phyloP scores from a whole-genome alignment of 2,329 filamentous ascomycete species.

The Epichloe brachyelytri region DNA sequence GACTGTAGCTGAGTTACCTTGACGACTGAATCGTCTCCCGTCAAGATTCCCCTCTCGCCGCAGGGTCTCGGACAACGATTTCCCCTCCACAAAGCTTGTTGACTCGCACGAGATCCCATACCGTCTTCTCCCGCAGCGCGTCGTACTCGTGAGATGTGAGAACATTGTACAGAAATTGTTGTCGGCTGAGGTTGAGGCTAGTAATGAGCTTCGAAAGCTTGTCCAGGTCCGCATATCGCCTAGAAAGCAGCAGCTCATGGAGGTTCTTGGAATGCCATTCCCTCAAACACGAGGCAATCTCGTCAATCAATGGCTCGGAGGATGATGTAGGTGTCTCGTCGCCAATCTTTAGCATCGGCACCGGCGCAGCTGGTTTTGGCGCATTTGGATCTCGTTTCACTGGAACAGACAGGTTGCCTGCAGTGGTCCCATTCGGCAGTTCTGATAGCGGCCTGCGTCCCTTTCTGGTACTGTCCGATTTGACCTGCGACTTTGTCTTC shows the following conservation, averaged over 20 bases:
- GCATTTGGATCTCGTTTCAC: slow-evolving; percentile 50
- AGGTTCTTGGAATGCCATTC: slow-evolving; percentile 98
- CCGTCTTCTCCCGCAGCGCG: slow-evolving; percentile 71
- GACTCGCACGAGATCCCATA: slow-evolving; percentile 88
- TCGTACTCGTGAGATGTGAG: slow-evolving; percentile 75
- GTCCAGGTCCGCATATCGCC: slow-evolving; percentile 71
- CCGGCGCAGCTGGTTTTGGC: slow-evolving; percentile 75
- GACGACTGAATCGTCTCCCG: slow-evolving; percentile 84
- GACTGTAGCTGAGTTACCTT: slow-evolving; percentile 86
- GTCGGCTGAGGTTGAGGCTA: slow-evolving; percentile 70
- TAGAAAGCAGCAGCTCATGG: slow-evolving; percentile 74
- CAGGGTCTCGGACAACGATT: slow-evolving; percentile 86
- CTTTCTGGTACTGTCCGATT: slow-evolving; percentile 13
- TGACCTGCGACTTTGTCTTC: slow-evolving; percentile 22
- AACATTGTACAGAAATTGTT: slow-evolving; percentile 88
- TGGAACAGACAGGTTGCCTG: slow-evolving; percentile 32
- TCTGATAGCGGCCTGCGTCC: slow-evolving; percentile 21
- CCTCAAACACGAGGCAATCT: slow-evolving; percentile 89
- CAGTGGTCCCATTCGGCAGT: slow-evolving; percentile 26
- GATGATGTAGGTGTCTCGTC: slow-evolving; percentile 88
- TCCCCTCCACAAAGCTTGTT: slow-evolving; percentile 92
- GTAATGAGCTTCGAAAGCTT: slow-evolving; percentile 69
- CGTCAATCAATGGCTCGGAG: slow-evolving; percentile 86
- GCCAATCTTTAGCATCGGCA: slow-evolving; percentile 94
- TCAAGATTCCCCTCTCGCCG: slow-evolving; percentile 72